Evolutionary conservation across 2,329 filamentous ascomycete species (phyloP).

Genomic region (Zymoseptoria crescenta): DNA sequence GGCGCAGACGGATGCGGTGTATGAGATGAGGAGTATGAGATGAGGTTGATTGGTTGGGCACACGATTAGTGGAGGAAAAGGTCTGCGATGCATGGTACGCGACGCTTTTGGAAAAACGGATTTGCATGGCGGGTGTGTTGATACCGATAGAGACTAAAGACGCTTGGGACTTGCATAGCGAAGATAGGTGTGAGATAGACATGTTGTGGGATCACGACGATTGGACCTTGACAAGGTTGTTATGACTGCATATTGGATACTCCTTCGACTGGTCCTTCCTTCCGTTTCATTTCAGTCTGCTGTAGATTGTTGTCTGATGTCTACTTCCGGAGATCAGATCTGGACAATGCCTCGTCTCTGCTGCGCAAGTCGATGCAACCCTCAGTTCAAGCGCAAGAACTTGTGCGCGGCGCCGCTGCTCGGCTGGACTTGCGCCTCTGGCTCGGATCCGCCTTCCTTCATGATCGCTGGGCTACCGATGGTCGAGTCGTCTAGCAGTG

Average conservation of each 20-base stretch:
- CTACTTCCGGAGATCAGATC: too few relatives aligned
- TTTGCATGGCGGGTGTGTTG: neutral
- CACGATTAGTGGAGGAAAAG: neutral
- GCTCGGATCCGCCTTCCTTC: neutral
- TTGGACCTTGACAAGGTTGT: neutral
- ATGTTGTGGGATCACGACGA: neutral
- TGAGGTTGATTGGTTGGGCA: neutral
- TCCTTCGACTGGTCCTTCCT: neutral
- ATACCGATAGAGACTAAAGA: neutral
- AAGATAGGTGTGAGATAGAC: neutral
- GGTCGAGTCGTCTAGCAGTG: neutral
- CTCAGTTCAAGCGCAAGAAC: neutral
- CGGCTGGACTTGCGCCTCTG: neutral
- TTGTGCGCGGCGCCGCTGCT: neutral
- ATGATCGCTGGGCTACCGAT: neutral
- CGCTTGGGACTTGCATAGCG: neutral
- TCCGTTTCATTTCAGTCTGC: too few relatives aligned
- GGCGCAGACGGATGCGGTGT: constrained; percentile 21
- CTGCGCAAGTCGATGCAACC: neutral
- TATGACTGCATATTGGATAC: neutral
- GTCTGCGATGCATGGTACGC: neutral
- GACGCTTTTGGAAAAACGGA: neutral
- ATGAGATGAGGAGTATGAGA: constrained; percentile 22
- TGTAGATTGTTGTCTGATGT: too few relatives aligned
- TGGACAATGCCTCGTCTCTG: too few relatives aligned